phyloP scores from a whole-genome alignment of 768 basidiomycete species.

The Mycena kentingensis region DNA sequence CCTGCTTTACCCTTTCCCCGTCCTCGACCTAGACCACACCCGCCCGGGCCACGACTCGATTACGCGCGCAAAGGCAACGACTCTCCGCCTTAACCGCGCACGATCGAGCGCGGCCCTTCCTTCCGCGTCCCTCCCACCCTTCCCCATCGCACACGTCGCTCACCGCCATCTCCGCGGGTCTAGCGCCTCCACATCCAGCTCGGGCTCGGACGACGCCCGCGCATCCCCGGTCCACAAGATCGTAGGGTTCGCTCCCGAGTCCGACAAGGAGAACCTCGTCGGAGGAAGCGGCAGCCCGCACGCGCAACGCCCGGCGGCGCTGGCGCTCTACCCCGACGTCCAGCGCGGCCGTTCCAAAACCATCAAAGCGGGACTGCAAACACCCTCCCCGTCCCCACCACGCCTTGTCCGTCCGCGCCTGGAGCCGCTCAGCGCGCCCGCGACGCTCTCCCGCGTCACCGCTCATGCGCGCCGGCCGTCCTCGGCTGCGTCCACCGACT shows the following conservation, averaged over 20 bases:
- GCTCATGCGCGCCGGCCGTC: not conserved
- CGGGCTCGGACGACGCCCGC: not conserved
- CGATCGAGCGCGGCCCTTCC: not conserved
- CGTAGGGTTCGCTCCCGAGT: slow-evolving; percentile 24
- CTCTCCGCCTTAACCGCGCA: not conserved
- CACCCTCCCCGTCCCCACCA: not conserved
- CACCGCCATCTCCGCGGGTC: not conserved
- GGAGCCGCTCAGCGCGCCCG: not conserved
- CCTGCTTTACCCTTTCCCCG: slow-evolving; percentile 20
- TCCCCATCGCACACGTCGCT: not conserved
- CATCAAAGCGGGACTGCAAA: slow-evolving; percentile 23
- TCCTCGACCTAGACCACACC: not conserved
- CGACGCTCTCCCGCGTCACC: not conserved
- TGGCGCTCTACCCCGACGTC: slow-evolving; percentile 1
- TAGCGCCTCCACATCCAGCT: not conserved
- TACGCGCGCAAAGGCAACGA: too few species aligned
- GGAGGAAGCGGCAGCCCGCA: not conserved
- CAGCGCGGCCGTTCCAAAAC: slow-evolving; percentile 2
- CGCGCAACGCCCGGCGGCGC: slow-evolving; percentile 5
- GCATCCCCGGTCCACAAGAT: slow-evolving; percentile 21
- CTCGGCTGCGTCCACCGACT: not conserved
- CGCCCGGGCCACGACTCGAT: slow-evolving; percentile 1
- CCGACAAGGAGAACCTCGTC: slow-evolving; percentile 9
- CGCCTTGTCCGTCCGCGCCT: not conserved
- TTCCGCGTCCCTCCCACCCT: not conserved